Percentiles rank a stretch among this genome's conserved stretches.
Evolutionary conservation across 768 basidiomycete species (phyloP).

Genomic region (Tulasnella calospora): DNA sequence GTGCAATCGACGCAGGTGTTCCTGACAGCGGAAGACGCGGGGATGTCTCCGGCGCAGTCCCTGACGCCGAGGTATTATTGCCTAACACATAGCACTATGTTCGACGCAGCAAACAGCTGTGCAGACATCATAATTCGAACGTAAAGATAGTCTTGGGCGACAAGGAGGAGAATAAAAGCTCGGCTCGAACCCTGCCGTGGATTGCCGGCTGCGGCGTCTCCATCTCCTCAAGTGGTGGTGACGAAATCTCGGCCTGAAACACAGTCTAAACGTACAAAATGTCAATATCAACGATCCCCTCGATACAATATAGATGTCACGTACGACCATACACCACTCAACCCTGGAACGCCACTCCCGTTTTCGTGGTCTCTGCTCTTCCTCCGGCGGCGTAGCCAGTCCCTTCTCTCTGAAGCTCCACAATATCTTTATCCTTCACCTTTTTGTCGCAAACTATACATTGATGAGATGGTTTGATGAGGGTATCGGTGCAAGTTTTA

Average conservation of each 20-base stretch:
- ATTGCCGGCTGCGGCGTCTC: too few relatives aligned
- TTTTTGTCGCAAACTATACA: slow-evolving; percentile 80
- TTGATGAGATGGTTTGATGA: slow-evolving; percentile 70
- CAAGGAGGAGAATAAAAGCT: neutral
- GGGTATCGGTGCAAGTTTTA: slow-evolving; percentile 82
- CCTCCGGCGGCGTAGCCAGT: slow-evolving; percentile 96
- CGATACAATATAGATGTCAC: neutral
- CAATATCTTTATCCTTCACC: slow-evolving; percentile 63
- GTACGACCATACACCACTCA: slow-evolving; percentile 35
- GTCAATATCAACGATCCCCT: neutral
- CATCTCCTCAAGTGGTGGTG: too few relatives aligned
- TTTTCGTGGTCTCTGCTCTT: slow-evolving; percentile 76
- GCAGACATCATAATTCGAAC: neutral
- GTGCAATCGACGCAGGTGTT: neutral
- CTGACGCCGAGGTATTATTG: neutral
- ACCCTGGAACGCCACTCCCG: slow-evolving; percentile 82
- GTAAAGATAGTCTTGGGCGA: neutral
- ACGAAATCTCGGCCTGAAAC: neutral
- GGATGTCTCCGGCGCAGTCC: neutral
- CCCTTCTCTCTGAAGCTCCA: slow-evolving; percentile 86
- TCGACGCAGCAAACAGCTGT: neutral
- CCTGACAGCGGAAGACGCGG: neutral
- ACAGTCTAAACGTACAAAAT: neutral
- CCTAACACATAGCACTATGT: neutral
- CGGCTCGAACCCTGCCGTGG: too few relatives aligned